Evolutionary conservation across 768 basidiomycete genomes (phyloP).

Genomic region (Phaffia tasmanica): DNA sequence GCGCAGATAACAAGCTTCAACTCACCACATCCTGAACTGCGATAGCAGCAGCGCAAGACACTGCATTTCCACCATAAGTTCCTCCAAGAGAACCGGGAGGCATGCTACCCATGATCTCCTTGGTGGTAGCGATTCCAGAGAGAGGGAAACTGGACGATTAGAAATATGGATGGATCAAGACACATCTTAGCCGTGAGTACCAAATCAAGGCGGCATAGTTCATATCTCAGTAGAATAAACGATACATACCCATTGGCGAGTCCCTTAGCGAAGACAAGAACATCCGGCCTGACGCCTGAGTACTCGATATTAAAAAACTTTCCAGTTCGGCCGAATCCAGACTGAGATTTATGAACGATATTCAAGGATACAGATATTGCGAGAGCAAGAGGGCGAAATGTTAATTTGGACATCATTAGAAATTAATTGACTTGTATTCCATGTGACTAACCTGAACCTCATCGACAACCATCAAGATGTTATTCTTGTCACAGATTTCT

Average conservation of each 20-base stretch:
- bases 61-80: slow-evolving; percentile 84
- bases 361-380: too few relatives aligned
- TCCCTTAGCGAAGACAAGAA: slow-evolving; percentile 78
- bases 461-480: slow-evolving; percentile 53
- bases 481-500: slow-evolving; percentile 73
- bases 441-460: slow-evolving; percentile 44
- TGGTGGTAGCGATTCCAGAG: slow-evolving; percentile 68
- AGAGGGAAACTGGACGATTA: slow-evolving; percentile 73
- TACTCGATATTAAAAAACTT: slow-evolving; percentile 63
- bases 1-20: not conserved
- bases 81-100: slow-evolving; percentile 38
- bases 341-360: slow-evolving; percentile 28
- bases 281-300: slow-evolving; percentile 66
- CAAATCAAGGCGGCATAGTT: slow-evolving; percentile 40
- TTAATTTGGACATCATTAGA: too few relatives aligned
- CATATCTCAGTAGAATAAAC: slow-evolving; percentile 4
- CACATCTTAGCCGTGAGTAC: not conserved
- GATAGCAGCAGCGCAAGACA: slow-evolving; percentile 70
- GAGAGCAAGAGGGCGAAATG: too few relatives aligned
- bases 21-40: slow-evolving; percentile 25
- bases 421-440: too few relatives aligned
- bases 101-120: slow-evolving; percentile 59
- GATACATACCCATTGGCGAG: slow-evolving; percentile 35
- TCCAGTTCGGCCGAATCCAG: slow-evolving; percentile 80
- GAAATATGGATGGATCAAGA: not conserved